Conservation (phyloP, 2,329 filamentous ascomycete genomes). For the Trichoderma harzianum region DNA sequence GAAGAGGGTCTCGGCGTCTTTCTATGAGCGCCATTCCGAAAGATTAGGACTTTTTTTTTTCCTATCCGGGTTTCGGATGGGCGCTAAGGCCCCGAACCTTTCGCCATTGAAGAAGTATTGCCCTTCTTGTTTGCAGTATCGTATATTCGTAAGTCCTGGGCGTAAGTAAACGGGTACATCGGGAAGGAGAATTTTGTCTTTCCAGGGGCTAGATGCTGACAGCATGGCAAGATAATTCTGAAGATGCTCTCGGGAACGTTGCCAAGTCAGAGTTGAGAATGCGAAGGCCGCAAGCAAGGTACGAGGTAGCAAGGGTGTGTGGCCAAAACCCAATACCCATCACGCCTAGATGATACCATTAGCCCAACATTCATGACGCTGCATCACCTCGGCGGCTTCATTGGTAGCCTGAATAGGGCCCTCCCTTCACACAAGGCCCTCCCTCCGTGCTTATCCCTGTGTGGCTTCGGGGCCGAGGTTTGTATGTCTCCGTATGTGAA, state of each 20-base stretch:
- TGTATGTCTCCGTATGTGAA: neutral
- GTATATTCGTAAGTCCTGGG: neutral
- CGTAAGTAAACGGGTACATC: neutral
- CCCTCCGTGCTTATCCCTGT: neutral
- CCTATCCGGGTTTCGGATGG: neutral
- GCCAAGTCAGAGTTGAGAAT: neutral
- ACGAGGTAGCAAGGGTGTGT: neutral
- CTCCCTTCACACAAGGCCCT: neutral
- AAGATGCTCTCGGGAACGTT: neutral
- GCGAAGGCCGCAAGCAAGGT: neutral
- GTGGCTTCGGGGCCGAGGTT: slow-evolving; percentile 6
- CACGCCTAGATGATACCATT: neutral
- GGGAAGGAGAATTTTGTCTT: neutral
- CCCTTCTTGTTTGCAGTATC: neutral
- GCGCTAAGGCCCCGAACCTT: neutral
- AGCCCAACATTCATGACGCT: slow-evolving; percentile 6
- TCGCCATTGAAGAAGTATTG: neutral
- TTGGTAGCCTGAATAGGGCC: neutral
- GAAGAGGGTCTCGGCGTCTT: neutral
- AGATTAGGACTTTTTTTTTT: neutral
- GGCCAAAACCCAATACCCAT: neutral
- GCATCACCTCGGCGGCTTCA: neutral
- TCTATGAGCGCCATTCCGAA: neutral
- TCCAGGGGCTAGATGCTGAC: neutral
- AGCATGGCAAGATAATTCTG: neutral